Conservation (phyloP, 768 basidiomycete genomes). For the Neoboletus subvelutipes region DNA sequence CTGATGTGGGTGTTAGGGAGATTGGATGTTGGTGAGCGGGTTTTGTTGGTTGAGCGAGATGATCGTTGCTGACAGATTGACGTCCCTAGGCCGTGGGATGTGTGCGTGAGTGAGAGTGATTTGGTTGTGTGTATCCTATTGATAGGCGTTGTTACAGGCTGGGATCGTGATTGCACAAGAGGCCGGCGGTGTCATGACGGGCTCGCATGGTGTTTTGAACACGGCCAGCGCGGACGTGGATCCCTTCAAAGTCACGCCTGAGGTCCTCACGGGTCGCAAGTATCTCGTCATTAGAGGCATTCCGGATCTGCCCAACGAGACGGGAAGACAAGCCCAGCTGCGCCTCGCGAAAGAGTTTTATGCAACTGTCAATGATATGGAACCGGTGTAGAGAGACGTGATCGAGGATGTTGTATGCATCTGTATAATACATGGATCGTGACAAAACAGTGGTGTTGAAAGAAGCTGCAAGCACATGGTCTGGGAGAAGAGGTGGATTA, state of each 20-base stretch:
- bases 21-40: constrained; percentile 66
- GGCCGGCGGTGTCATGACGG: constrained; percentile 79
- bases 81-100: constrained; percentile 71
- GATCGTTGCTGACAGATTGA: not conserved
- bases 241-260: constrained; percentile 66
- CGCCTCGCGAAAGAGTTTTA: constrained; percentile 86
- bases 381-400: constrained; percentile 41
- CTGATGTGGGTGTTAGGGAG: constrained; percentile 49
- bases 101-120: constrained; percentile 53
- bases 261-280: constrained; percentile 74
- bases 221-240: constrained; percentile 30
- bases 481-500: not conserved
- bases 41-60: not conserved
- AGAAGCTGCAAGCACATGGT: not conserved
- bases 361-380: constrained; percentile 71
- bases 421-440: not conserved
- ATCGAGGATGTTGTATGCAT: not conserved
- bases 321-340: constrained; percentile 66
- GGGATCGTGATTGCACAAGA: constrained; percentile 91
- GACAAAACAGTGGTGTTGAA: not conserved
- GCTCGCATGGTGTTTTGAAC: constrained; percentile 53
- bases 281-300: constrained; percentile 77
- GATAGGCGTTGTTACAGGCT: constrained; percentile 44
- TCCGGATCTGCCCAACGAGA: constrained; percentile 61
- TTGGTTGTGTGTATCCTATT: not conserved